Evolutionary conservation across 257 asterid genomes (phyloP), one percentile per base, ranked within the genome.

Genomic region (Petunia secreta): DNA sequence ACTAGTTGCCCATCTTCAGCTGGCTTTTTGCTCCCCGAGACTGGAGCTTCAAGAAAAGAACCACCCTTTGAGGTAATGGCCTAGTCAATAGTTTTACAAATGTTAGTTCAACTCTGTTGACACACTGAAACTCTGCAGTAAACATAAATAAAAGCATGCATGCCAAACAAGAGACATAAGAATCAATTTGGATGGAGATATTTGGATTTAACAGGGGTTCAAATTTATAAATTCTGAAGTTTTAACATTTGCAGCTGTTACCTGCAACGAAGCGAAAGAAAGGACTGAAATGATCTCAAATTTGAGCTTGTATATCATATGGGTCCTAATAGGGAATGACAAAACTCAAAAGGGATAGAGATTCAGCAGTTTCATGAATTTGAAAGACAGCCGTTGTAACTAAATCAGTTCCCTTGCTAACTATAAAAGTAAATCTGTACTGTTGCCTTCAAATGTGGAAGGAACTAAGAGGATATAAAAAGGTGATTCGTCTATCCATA

Each of bases 1-100:
- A 93, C 98, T 43, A 95, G 83, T 69, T 95, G 99, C 83, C 99
- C 99, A 87, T 95, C 99, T 89, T 95, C 99, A 78, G 99, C 99
- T 55, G 99, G 99, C 83, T 93, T 95, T 87, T 95, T 95, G 91
- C 99, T 95, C 76, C 99, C 99, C 44, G 99, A 95, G 68, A 95
- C 99, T 68, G 99, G 99, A 80, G 92, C 98, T 89, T 95, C 98
- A 52, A 95, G 89, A 87, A 92, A 95, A 81, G 50, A 62, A 83
- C 97, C 99, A 71, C 97, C 94, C 85, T 92, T 93, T 57, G 93
- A 84, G 2, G 88, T 85, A 79, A 95, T 89, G 84, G 97, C 98
- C 99, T 95, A 83, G 82, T 79, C 82, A 82, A 25, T n/a, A 83
- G 53, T 48, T 58, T 4, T 36, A 66, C 63, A 25, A 57, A 64